These are phyloP conservation scores for Cercospora sojina DNA, from an alignment of 2,329 filamentous ascomycete genomes.

Conservation along the genomic window DNA sequence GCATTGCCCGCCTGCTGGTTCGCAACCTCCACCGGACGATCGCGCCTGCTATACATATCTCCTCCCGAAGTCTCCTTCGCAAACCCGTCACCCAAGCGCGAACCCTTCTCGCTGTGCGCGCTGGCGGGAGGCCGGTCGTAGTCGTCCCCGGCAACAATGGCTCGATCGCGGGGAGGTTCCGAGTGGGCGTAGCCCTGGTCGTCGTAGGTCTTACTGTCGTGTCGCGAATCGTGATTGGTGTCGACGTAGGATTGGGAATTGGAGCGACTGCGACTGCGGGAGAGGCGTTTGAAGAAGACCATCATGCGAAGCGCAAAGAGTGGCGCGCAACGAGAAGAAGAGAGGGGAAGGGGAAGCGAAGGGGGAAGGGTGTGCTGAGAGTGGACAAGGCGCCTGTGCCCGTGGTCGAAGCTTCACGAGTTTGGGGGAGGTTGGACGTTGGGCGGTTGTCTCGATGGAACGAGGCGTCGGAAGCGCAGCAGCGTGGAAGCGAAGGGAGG, in stretches of 20 bases:
- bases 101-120: constrained; percentile 36
- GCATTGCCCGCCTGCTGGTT: constrained; percentile 16
- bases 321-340: neutral
- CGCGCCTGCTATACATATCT: constrained; percentile 48
- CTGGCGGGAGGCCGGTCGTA: constrained; percentile 33
- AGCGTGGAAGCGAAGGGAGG: neutral
- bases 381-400: neutral
- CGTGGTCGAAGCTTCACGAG: neutral
- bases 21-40: constrained; percentile 42
- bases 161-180: constrained; percentile 22
- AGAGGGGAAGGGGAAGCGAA: constrained; percentile 2
- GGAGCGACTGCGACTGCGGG: constrained; percentile 42
- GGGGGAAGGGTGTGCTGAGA: constrained; percentile 2
- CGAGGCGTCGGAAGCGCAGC: neutral
- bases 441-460: neutral
- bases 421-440: neutral
- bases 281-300: constrained; percentile 52
- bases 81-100: constrained; percentile 27
- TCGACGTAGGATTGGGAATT: constrained; percentile 54
- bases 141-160: constrained; percentile 36
- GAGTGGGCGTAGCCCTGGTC: constrained; percentile 41
- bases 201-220: constrained; percentile 48
- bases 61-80: constrained; percentile 24
- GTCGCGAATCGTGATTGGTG: constrained; percentile 41
- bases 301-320: constrained; percentile 21